phyloP scores from a whole-genome alignment of 768 basidiomycete genomes.

The Lactarius evosmus region DNA sequence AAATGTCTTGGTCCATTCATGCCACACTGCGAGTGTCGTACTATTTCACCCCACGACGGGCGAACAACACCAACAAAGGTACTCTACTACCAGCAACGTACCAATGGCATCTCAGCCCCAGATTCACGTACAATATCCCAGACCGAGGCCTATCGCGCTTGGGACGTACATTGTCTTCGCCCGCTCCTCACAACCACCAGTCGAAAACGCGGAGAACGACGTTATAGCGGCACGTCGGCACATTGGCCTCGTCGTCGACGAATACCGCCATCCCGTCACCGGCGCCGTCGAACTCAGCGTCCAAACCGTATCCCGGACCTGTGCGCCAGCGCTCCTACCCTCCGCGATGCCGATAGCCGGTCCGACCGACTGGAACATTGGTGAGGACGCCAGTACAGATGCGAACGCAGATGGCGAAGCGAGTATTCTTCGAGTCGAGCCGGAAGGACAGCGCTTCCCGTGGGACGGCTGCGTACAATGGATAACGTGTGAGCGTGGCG shows the following conservation, averaged over 20 bases:
- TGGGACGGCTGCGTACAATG: conserved; percentile 4
- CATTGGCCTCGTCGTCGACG: conserved; percentile 8
- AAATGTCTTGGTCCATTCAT: background rate
- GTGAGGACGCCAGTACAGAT: background rate
- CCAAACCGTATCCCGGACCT: background rate
- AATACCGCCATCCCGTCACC: background rate
- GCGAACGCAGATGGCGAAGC: background rate
- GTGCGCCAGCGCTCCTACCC: background rate
- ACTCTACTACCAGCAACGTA: background rate
- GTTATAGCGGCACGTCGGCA: background rate
- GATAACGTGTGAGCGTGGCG: background rate
- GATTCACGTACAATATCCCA: background rate
- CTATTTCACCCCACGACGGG: background rate
- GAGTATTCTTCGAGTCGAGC: conserved; percentile 2
- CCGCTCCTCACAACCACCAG: background rate
- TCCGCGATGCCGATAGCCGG: conserved; percentile 5
- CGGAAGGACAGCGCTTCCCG: background rate
- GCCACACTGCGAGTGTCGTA: background rate
- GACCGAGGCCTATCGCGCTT: conserved; percentile 10
- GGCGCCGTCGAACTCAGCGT: background rate
- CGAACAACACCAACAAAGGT: background rate
- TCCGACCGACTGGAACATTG: background rate
- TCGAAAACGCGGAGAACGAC: background rate
- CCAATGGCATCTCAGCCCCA: background rate
- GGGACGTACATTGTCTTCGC: background rate